Evolutionary conservation across 805 yeast genomes (phyloP).

Genomic region (Dipodascopsis tothii): DNA sequence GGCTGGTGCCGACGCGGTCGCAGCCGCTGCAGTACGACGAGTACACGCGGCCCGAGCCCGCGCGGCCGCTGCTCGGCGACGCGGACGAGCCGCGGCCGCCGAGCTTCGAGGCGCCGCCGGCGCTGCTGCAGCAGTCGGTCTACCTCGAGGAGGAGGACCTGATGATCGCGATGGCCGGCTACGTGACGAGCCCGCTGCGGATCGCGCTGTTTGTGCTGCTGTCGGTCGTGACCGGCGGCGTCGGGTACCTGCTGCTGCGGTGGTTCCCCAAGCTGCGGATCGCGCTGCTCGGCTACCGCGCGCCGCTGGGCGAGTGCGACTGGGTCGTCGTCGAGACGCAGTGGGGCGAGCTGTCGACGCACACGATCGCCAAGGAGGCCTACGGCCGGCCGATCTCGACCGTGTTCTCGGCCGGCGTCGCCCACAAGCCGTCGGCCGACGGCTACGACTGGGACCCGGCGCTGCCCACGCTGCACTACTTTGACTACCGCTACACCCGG

Average conservation of each 20-base stretch:
- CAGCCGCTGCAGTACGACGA: not conserved
- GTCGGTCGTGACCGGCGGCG: constrained; percentile 58
- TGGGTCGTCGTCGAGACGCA: constrained; percentile 94
- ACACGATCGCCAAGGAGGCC: constrained; percentile 49
- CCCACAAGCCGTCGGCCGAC: constrained; percentile 12
- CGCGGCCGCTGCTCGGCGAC: constrained; percentile 3
- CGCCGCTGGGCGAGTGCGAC: constrained; percentile 73
- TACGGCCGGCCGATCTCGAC: constrained; percentile 68
- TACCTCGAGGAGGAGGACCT: constrained; percentile 94
- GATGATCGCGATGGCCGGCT: constrained; percentile 91
- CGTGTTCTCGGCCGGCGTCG: constrained; percentile 39
- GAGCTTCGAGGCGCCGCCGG: constrained; percentile 1
- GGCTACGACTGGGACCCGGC: constrained; percentile 47
- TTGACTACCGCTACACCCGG: constrained; percentile 76
- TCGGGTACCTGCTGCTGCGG: constrained; percentile 62
- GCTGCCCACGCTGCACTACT: constrained; percentile 60
- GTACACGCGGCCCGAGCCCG: not conserved
- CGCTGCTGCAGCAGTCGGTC: constrained; percentile 52
- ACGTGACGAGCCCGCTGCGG: constrained; percentile 46
- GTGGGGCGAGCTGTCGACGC: constrained; percentile 70
- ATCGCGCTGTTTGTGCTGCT: constrained; percentile 43
- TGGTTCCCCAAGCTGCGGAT: constrained; percentile 83
- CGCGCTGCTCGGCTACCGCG: constrained; percentile 52
- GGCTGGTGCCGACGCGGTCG: too few species aligned
- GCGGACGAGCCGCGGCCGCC: not conserved